These are phyloP conservation scores for Monosporascus sp. DNA, from an alignment of 2,329 filamentous ascomycete genomes.

Conservation along the genomic window DNA sequence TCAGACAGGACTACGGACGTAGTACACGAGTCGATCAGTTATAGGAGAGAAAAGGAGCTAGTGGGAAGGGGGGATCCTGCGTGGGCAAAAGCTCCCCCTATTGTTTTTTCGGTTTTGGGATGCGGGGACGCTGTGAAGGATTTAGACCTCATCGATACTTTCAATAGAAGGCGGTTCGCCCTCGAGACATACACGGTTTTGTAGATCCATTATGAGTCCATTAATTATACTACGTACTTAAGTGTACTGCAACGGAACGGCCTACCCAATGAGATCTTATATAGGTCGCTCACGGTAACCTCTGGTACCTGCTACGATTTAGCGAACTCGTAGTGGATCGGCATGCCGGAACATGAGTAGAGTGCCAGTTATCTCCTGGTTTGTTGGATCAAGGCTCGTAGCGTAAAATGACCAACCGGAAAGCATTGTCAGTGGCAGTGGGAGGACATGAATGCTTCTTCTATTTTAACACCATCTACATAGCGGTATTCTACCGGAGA, in stretches of 20 bases:
- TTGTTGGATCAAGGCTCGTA: not conserved
- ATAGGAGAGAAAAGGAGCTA: constrained; percentile 4
- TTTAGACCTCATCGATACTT: not conserved
- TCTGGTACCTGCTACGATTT: no score
- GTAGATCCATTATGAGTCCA: no score
- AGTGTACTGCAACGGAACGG: no score
- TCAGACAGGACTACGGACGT: no score
- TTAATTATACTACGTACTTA: no score
- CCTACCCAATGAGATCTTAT: no score
- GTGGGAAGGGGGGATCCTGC: no score
- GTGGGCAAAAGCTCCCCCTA: not conserved
- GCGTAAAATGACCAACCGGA: no score
- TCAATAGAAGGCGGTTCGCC: not conserved
- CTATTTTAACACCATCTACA: not conserved
- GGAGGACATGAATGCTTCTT: not conserved
- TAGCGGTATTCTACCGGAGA: not conserved
- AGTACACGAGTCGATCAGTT: not conserved
- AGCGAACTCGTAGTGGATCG: no score
- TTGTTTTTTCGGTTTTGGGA: not conserved
- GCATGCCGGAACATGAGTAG: not conserved
- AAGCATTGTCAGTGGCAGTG: no score
- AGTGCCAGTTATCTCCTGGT: not conserved
- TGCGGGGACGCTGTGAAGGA: not conserved
- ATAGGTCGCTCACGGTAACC: no score
- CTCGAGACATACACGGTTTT: no score